Conservation (phyloP, 2,329 filamentous ascomycete species). For the Aspergillus glaucus region DNA sequence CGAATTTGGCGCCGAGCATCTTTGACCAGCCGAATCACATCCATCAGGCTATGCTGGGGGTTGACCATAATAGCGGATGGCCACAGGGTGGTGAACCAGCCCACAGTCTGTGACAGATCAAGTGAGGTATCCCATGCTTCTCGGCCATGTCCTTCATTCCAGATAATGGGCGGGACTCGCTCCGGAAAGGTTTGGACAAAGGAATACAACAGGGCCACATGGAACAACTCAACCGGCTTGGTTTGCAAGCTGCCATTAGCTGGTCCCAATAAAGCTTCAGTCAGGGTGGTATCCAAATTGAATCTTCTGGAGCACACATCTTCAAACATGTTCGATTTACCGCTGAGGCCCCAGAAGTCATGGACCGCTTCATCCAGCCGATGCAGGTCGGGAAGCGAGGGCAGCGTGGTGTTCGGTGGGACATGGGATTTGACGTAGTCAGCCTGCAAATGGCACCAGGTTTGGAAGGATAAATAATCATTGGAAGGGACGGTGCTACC, state of each 20-base stretch:
- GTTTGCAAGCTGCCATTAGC: slow-evolving; percentile 1
- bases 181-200: slow-evolving; percentile 10
- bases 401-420: slow-evolving; percentile 58
- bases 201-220: slow-evolving; percentile 7
- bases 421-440: slow-evolving; percentile 69
- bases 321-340: slow-evolving; percentile 1
- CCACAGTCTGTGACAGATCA: slow-evolving; percentile 13
- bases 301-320: slow-evolving; percentile 3
- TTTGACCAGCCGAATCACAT: slow-evolving; percentile 22
- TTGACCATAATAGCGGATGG: slow-evolving; percentile 5
- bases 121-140: slow-evolving; percentile 12
- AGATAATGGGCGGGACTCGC: slow-evolving; percentile 11
- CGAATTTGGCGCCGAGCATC: slow-evolving; percentile 30
- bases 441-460: slow-evolving; percentile 18
- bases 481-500: neutral
- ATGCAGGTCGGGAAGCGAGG: neutral
- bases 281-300: neutral
- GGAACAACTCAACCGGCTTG: slow-evolving; percentile 10
- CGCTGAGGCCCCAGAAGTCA: slow-evolving; percentile 40
- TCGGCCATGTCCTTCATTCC: slow-evolving; percentile 15
- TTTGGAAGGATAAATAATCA: slow-evolving; percentile 1
- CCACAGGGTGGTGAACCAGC: slow-evolving; percentile 16
- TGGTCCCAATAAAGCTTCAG: slow-evolving; percentile 1
- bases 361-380: slow-evolving; percentile 11
- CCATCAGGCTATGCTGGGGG: neutral